Conservation (phyloP, 495 filamentous ascomycete species). For the Talaromyces adpressus region DNA sequence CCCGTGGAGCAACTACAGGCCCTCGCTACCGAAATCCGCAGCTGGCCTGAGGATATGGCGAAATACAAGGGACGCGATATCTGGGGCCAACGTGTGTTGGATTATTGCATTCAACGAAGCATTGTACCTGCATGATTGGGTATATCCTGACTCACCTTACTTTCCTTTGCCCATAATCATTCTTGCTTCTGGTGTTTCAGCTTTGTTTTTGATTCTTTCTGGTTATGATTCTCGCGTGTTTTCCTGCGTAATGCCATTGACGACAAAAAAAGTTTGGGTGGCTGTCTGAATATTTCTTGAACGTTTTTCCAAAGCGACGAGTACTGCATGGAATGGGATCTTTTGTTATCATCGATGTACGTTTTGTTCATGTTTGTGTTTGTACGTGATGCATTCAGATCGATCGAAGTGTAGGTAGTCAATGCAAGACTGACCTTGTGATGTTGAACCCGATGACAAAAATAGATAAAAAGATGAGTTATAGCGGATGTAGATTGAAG, state of each 20-base stretch:
- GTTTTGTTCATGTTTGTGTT: background rate
- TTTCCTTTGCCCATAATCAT: background rate
- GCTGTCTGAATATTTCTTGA: constrained; percentile 10
- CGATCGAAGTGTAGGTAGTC: background rate
- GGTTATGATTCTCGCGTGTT: background rate
- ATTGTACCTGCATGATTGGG: background rate
- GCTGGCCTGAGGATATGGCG: constrained; percentile 46
- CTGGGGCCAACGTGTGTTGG: constrained; percentile 40
- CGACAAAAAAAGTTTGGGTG: constrained; percentile 11
- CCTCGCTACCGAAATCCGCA: constrained; percentile 40
- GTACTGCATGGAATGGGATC: background rate
- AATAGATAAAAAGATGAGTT: background rate
- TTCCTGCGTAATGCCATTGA: background rate
- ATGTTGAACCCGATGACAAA: background rate
- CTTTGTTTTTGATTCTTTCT: background rate
- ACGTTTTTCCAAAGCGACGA: background rate
- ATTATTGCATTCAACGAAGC: constrained; percentile 31
- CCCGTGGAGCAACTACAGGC: constrained; percentile 36
- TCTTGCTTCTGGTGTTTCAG: background rate
- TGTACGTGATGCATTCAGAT: background rate
- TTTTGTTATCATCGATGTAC: background rate
- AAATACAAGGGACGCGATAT: constrained; percentile 45
- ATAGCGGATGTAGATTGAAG: background rate
- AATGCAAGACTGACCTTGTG: background rate
- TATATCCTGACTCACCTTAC: background rate